These are phyloP conservation scores for Magnaporthiopsis incrustans DNA, from an alignment of 2,329 filamentous ascomycete species.

Conservation along the genomic window DNA sequence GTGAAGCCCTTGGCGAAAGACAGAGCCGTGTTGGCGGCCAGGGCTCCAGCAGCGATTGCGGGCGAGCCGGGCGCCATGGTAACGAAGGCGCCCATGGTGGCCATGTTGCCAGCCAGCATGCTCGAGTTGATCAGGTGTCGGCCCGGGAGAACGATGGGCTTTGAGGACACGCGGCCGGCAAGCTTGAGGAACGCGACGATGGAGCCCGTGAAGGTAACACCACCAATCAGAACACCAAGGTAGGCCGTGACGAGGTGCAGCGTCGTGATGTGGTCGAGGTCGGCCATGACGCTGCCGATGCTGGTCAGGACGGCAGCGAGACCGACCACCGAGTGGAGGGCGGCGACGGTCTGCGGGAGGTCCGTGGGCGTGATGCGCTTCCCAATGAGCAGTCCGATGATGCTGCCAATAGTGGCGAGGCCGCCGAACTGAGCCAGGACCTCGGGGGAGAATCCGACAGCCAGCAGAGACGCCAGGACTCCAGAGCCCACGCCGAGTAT, in stretches of 20 bases:
- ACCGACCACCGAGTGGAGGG: conserved; percentile 83
- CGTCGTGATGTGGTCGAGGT: conserved; percentile 62
- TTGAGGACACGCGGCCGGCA: conserved; percentile 72
- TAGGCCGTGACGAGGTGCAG: conserved; percentile 82
- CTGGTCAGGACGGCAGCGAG: conserved; percentile 82
- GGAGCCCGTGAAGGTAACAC: conserved; percentile 85
- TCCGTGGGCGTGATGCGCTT: conserved; percentile 82
- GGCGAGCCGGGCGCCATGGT: conserved; percentile 75
- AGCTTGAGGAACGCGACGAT: conserved; percentile 87
- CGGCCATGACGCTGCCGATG: conserved; percentile 75
- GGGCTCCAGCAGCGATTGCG: conserved; percentile 67
- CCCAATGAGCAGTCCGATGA: conserved; percentile 65
- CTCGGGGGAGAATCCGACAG: conserved; percentile 72
- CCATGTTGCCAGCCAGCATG: conserved; percentile 67
- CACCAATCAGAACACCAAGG: conserved; percentile 73
- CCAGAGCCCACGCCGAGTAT: conserved; percentile 79
- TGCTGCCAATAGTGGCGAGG: conserved; percentile 62
- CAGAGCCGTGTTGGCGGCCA: conserved; percentile 67
- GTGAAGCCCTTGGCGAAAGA: conserved; percentile 84
- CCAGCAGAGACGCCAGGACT: conserved; percentile 72
- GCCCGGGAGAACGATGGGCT: conserved; percentile 63
- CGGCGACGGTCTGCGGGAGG: conserved; percentile 81
- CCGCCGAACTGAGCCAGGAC: conserved; percentile 73
- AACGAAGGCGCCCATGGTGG: conserved; percentile 77
- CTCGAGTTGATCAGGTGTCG: conserved; percentile 68